Conservation (phyloP, 768 basidiomycete species). For the Pleurotus giganteus region DNA sequence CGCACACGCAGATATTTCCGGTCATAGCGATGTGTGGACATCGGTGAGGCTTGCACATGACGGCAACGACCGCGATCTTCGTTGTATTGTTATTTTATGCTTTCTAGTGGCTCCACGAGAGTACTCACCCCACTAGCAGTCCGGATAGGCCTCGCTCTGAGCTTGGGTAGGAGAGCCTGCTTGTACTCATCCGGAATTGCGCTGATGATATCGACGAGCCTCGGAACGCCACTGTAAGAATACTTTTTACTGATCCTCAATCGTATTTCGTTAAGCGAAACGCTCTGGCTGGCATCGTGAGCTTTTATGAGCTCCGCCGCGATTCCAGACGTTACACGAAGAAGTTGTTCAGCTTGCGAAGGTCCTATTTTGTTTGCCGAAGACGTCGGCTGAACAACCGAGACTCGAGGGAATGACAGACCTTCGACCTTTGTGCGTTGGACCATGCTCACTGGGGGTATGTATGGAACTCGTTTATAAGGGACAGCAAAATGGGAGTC, state of each 20-base stretch:
- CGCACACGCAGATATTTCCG: constrained; percentile 97
- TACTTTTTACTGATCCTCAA: constrained; percentile 89
- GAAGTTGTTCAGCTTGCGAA: constrained; percentile 86
- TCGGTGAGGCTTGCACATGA: constrained; percentile 99
- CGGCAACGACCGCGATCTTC: constrained; percentile 96
- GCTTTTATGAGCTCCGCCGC: constrained; percentile 91
- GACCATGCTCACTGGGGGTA: not conserved
- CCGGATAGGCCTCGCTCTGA: constrained; percentile 91
- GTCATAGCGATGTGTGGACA: constrained; percentile 99
- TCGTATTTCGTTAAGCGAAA: constrained; percentile 88
- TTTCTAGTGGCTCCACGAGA: not conserved
- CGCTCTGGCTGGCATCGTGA: constrained; percentile 70
- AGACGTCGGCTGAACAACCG: not conserved
- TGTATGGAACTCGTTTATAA: too few species aligned
- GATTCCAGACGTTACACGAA: constrained; percentile 92
- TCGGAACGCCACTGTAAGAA: constrained; percentile 80
- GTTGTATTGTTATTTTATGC: not conserved
- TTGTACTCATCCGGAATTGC: constrained; percentile 98
- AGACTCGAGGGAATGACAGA: not conserved
- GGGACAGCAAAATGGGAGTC: too few species aligned
- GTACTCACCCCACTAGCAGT: constrained; percentile 90
- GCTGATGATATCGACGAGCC: constrained; percentile 96
- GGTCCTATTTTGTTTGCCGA: constrained; percentile 45
- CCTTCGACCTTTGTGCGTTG: constrained; percentile 6
- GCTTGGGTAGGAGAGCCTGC: constrained; percentile 82